Evolutionary conservation across 805 yeast species (phyloP), one percentile per base, ranked within the genome.

Genomic region (Yamadazyma philogaea): DNA sequence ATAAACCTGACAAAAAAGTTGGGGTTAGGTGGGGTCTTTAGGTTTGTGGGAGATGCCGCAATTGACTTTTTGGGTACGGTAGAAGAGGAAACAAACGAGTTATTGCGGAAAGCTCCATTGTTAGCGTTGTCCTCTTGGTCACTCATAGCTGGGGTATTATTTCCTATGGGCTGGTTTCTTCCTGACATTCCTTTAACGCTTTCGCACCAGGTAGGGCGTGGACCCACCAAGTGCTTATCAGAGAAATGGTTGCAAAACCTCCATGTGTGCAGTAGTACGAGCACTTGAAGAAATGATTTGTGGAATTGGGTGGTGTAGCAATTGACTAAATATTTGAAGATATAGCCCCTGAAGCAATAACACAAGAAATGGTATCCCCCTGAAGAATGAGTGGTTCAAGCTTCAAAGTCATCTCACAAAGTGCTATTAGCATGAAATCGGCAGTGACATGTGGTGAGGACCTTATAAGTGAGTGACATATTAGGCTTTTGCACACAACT

Each of bases 1-100:
- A 67, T 34, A 30, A 53, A 48, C 24, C 58, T 51, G 8, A 64
- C 52, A 46, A 68, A 50, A 10, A 56, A 31, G 42, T 55, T 56
- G 7, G 59, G 54, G 19, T 35, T 17, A 6, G 35, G n/a, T 14
- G 44, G 32, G 15, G 26, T 39, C 18, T 22, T 15, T 1, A 36
- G 36, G 11, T 18, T 31, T 7, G 30, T 30, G 8, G 22, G 16
- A 11, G 33, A 28, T 14, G 37, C 30, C 8, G 26, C 28, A 7
- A 39, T 33, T 6, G 43, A 36, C 28, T 30, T 34, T 31, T 35
- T 39, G 14, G 42, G 47, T 5, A 36, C 31, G 11, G 43, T 8
- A 10, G 30, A 12, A 15, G 32, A 31, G 5, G 44, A 40, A 11
- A 30, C 30, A 15, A 36, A 37, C 1, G 45, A 40, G 17, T 32